Evolutionary conservation across 2,329 filamentous ascomycete genomes (phyloP).

Genomic region (Hymenoscyphus fraxineus): DNA sequence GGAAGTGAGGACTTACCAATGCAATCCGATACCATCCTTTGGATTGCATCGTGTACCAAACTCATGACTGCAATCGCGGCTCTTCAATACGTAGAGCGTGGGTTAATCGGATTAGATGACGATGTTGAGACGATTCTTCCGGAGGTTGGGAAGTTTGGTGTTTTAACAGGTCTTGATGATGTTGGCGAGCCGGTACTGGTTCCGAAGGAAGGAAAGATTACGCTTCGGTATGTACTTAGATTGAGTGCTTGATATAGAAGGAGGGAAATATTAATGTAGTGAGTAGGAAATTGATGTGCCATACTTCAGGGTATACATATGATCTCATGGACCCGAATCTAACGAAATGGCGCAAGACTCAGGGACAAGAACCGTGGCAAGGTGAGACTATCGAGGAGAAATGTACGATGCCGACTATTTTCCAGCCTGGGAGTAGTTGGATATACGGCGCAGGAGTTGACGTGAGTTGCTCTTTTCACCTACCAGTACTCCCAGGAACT

Average conservation of each 20-base stretch:
- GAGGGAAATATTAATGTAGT: too few species aligned
- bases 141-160: conserved; percentile 23
- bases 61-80: conserved; percentile 49
- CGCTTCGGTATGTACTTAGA: not conserved
- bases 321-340: conserved; percentile 15
- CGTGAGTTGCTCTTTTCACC: not conserved
- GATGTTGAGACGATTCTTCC: conserved; percentile 22
- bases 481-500: too few species aligned
- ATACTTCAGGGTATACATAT: not conserved
- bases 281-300: not conserved
- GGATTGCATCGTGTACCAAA: conserved; percentile 54
- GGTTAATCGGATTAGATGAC: conserved; percentile 46
- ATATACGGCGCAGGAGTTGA: conserved; percentile 53
- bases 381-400: not conserved
- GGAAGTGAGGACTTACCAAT: conserved; percentile 48
- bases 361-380: conserved; percentile 6
- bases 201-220: not conserved
- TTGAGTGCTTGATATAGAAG: too few species aligned
- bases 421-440: conserved; percentile 61
- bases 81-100: conserved; percentile 55
- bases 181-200: conserved; percentile 10
- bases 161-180: conserved; percentile 25
- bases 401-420: conserved; percentile 47
- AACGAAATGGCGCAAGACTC: conserved; percentile 8
- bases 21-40: conserved; percentile 44